Evolutionary conservation across 2,329 filamentous ascomycete species (phyloP).

Genomic region (Ophiocordyceps camponoti-leonardi): DNA sequence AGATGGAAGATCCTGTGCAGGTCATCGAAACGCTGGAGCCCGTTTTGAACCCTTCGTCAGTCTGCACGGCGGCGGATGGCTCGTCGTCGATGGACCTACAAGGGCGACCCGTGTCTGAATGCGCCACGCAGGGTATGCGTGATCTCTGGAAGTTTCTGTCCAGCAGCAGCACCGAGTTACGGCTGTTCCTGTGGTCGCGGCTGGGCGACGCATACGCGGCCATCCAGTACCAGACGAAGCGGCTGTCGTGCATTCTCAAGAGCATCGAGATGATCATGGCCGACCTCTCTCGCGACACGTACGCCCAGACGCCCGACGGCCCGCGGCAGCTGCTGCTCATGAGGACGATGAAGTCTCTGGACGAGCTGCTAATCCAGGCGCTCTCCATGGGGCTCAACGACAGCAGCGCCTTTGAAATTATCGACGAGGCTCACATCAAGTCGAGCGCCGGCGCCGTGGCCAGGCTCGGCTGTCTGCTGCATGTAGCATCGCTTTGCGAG

Average conservation of each 20-base stretch:
- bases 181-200: slow-evolving; percentile 77
- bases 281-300: slow-evolving; percentile 44
- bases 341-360: slow-evolving; percentile 60
- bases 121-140: slow-evolving; percentile 38
- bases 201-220: slow-evolving; percentile 76
- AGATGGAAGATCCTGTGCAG: slow-evolving; percentile 61
- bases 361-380: slow-evolving; percentile 56
- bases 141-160: slow-evolving; percentile 79
- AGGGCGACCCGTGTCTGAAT: slow-evolving; percentile 28
- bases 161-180: slow-evolving; percentile 64
- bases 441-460: slow-evolving; percentile 56
- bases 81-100: slow-evolving; percentile 3
- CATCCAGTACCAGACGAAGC: slow-evolving; percentile 75
- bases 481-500: slow-evolving; percentile 66
- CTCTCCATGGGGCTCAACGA: slow-evolving; percentile 55
- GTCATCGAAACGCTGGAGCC: slow-evolving; percentile 89
- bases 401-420: slow-evolving; percentile 57
- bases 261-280: slow-evolving; percentile 69
- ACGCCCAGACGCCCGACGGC: slow-evolving; percentile 37
- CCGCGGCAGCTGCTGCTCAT: slow-evolving; percentile 56
- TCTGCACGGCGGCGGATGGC: slow-evolving; percentile 17
- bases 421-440: slow-evolving; percentile 64
- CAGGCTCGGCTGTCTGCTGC: slow-evolving; percentile 56
- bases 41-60: slow-evolving; percentile 58
- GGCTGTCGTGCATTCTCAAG: slow-evolving; percentile 71